Evolutionary conservation across 768 basidiomycete species (phyloP).

Genomic region (Filobasidium wieringae): DNA sequence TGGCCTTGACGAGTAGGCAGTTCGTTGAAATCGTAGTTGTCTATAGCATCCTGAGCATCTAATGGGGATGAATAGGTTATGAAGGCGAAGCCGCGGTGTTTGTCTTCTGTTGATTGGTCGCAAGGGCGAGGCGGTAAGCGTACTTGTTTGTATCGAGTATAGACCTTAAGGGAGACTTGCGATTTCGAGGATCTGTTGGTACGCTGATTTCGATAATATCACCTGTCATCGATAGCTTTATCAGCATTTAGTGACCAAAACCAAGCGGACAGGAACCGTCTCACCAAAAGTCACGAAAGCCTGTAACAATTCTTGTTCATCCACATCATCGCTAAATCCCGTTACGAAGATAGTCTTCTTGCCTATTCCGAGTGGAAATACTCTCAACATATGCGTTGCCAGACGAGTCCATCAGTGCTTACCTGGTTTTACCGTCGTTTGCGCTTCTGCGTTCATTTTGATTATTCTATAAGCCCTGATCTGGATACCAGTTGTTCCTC

Average conservation of each 20-base stretch:
- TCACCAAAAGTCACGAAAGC: conserved; percentile 78
- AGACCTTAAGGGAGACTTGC: conserved; percentile 34
- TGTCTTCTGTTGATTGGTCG: conserved; percentile 14
- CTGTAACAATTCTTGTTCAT: conserved; percentile 64
- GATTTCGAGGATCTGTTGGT: conserved; percentile 64
- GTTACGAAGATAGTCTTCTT: conserved; percentile 45
- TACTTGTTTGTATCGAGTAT: background rate
- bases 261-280: conserved; percentile 21
- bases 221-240: conserved; percentile 44
- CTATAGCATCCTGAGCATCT: conserved; percentile 91
- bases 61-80: conserved; percentile 67
- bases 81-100: conserved; percentile 75
- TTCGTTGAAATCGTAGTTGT: conserved; percentile 97
- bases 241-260: conserved; percentile 2
- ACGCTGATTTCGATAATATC: conserved; percentile 87
- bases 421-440: background rate
- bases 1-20: conserved; percentile 59
- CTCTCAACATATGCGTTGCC: background rate
- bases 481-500: too few species aligned
- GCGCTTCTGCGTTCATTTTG: background rate
- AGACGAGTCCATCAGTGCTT: background rate
- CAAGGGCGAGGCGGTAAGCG: background rate
- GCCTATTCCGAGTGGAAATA: conserved; percentile 1
- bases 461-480: too few species aligned
- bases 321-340: conserved; percentile 69